Evolutionary conservation across 1,139 yeast genomes (phyloP), one percentile per base, ranked within the genome.

Genomic region (Dujonia santamariae): DNA sequence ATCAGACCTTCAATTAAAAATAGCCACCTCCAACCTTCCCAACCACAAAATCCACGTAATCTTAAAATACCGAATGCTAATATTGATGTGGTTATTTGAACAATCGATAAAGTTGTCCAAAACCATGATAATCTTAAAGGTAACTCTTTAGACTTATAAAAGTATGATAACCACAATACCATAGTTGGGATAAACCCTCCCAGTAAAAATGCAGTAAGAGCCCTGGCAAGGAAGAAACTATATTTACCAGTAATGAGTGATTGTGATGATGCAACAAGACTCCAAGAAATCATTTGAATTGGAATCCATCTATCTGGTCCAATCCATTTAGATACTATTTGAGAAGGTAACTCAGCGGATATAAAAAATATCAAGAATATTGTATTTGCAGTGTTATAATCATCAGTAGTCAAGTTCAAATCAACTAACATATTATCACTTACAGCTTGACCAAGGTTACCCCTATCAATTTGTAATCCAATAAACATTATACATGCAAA

Each of bases 21-120:
- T 17, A 82, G 56, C 80, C 81, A 80, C 43, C 72, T 63, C 85
- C 85, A 80, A 15, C 85, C 85, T 23, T 54, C 59, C 40, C 58
- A 46, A 2, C 69, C 61, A 26, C 53, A 44, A 2, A 58, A 52
- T 14, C 69, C 66, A 23, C 67, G 51, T 51, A 74, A 54, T 37
- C 64, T 63, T 31, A 76, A 54, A 17, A 73, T 51, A 13, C 70
- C 75, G 43, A 61, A 67, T 0, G 78, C 76, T 24, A 72, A 45
- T 18, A 76, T 46, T 12, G 75, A 53, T 22, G 75, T 55, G 27
- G 53, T 21, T 32, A 69, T 62, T 44, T 56, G 62, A 3, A 75
- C 68, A 24, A 57, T 40, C 9, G 75, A 67, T 34, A 57, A 59
- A 14, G 74, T 61, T 17, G 67, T 61, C 64, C 77, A 76, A 49